These are phyloP conservation scores for Fusarium sp. DNA, from an alignment of 2,329 filamentous ascomycete genomes.

Conservation along the genomic window DNA sequence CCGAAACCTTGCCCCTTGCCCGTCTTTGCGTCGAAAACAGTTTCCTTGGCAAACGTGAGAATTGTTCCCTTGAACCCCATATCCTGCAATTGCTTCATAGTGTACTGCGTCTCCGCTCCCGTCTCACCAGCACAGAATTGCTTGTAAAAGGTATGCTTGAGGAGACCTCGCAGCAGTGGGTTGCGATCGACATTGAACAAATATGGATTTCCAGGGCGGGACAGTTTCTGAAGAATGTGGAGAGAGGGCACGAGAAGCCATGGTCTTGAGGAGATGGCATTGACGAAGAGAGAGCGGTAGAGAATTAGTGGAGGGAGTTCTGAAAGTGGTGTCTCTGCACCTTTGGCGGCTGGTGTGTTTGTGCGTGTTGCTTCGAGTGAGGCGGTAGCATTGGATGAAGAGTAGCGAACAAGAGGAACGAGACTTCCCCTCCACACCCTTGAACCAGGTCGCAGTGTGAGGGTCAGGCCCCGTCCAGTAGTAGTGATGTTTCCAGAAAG, in stretches of 20 bases:
- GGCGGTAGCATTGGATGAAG: constrained; percentile 22
- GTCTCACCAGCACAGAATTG: constrained; percentile 70
- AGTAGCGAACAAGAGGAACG: constrained; percentile 9
- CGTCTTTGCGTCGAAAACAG: constrained; percentile 56
- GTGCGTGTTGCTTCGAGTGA: constrained; percentile 29
- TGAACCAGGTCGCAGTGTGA: constrained; percentile 10
- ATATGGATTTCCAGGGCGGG: constrained; percentile 55
- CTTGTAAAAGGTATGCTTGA: constrained; percentile 66
- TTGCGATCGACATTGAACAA: constrained; percentile 64
- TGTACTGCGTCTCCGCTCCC: constrained; percentile 59
- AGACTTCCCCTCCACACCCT: constrained; percentile 15
- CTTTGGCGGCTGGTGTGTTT: constrained; percentile 3
- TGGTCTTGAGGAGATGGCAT: constrained; percentile 62
- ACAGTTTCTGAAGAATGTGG: constrained; percentile 53
- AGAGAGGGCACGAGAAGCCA: constrained; percentile 56
- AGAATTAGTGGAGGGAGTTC: constrained; percentile 53
- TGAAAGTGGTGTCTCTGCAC: constrained; percentile 42
- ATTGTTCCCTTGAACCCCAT: constrained; percentile 69
- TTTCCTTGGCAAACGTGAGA: constrained; percentile 65
- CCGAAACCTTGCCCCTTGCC: constrained; percentile 41
- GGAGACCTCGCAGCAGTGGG: constrained; percentile 59
- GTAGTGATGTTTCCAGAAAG: constrained; percentile 26
- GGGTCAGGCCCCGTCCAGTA: constrained; percentile 22
- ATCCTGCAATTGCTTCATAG: constrained; percentile 58
- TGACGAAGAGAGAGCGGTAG: constrained; percentile 58